Percentiles rank a stretch among this genome's conserved stretches.
Evolutionary conservation across 1,284 basidiomycete species (phyloP).

Genomic region (Ganoderma meredithae): DNA sequence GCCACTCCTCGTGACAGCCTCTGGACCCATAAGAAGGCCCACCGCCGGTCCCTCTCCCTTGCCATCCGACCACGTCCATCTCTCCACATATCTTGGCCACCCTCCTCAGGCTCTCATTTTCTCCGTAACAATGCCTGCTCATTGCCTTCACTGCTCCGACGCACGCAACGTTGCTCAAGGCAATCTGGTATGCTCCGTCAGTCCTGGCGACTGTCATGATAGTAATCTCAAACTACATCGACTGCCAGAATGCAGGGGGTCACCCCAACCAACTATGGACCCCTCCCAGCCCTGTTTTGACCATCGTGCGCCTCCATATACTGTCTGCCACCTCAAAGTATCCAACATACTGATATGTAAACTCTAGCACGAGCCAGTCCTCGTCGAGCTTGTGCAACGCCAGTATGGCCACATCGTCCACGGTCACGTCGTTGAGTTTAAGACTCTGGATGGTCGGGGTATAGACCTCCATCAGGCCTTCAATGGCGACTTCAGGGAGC

Average conservation of each 20-base stretch:
- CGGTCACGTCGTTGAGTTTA: conserved; percentile 8
- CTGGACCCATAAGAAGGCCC: neutral
- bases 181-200: neutral
- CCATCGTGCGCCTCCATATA: neutral
- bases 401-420: neutral
- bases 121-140: neutral
- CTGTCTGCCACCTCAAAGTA: neutral
- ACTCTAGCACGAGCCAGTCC: neutral
- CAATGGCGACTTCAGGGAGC: neutral
- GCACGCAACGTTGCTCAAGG: neutral
- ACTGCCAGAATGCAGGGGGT: neutral
- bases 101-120: neutral
- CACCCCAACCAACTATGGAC: neutral
- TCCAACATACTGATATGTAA: neutral
- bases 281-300: neutral
- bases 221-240: neutral
- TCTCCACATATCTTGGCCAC: neutral
- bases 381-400: neutral
- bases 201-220: neutral
- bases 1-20: neutral
- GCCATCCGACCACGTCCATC: neutral
- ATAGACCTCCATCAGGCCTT: conserved; percentile 8
- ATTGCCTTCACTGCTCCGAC: neutral
- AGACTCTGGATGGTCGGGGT: neutral
- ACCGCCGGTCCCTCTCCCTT: neutral